Conservation (phyloP, 495 filamentous ascomycete genomes). For the Talaromyces adpressus region DNA sequence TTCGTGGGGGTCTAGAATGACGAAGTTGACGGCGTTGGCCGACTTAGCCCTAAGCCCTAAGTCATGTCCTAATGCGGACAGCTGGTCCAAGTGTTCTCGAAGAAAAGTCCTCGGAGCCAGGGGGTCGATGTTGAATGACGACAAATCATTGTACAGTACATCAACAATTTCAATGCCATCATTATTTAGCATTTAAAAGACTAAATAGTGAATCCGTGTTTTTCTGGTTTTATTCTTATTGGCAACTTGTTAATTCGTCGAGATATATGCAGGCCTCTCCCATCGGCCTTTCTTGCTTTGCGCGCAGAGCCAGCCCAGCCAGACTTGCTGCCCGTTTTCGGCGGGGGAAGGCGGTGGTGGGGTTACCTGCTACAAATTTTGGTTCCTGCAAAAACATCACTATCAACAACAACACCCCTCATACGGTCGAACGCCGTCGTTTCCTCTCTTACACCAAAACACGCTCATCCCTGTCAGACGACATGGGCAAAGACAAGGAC, state of each 20-base stretch:
- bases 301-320: slow-evolving; percentile 3
- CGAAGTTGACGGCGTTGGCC: not conserved
- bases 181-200: not conserved
- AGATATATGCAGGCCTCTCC: slow-evolving; percentile 5
- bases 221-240: not conserved
- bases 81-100: not conserved
- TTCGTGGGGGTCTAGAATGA: not conserved
- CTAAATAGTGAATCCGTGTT: not conserved
- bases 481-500: slow-evolving; percentile 16
- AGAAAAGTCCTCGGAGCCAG: not conserved
- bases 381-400: slow-evolving; percentile 3
- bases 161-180: not conserved
- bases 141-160: not conserved
- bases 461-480: not conserved
- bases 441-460: not conserved
- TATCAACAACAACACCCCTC: slow-evolving; percentile 1
- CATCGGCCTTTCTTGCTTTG: slow-evolving; percentile 2
- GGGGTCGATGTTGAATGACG: not conserved
- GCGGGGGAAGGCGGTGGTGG: slow-evolving; percentile 8
- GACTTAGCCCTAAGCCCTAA: not conserved
- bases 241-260: too few relatives aligned
- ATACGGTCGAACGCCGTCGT: not conserved
- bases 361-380: slow-evolving; percentile 3
- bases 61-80: not conserved
- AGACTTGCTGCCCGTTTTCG: slow-evolving; percentile 2